Evolutionary conservation across 2,329 filamentous ascomycete genomes (phyloP).

Genomic region (Diaporthe sp.): DNA sequence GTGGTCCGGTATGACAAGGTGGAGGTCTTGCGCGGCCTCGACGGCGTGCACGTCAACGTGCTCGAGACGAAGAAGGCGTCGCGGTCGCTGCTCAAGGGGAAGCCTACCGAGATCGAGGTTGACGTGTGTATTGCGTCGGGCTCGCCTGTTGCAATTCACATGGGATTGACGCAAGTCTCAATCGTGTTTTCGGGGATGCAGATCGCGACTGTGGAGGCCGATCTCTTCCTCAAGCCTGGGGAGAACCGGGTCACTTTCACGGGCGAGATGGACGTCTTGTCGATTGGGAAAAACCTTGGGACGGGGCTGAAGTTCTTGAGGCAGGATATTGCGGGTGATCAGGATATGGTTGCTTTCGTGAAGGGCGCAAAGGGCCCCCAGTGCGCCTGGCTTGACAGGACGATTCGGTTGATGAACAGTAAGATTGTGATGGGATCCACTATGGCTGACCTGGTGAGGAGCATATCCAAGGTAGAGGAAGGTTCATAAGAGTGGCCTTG

Average conservation of each 20-base stretch:
- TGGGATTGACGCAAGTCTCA: neutral
- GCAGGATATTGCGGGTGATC: slow-evolving; percentile 9
- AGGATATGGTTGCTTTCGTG: slow-evolving; percentile 21
- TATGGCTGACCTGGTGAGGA: slow-evolving; percentile 28
- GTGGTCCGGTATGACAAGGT: slow-evolving; percentile 31
- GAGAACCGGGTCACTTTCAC: slow-evolving; percentile 13
- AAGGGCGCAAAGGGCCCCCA: slow-evolving; percentile 21
- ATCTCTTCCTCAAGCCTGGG: slow-evolving; percentile 18
- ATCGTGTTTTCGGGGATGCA: slow-evolving; percentile 32
- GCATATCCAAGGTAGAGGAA: slow-evolving; percentile 20
- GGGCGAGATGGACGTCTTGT: slow-evolving; percentile 30
- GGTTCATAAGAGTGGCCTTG: neutral
- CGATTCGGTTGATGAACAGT: slow-evolving; percentile 31
- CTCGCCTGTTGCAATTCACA: slow-evolving; percentile 22
- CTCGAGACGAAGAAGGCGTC: slow-evolving; percentile 32
- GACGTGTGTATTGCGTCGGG: slow-evolving; percentile 22
- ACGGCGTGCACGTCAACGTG: slow-evolving; percentile 31
- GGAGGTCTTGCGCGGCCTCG: slow-evolving; percentile 28
- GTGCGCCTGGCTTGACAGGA: slow-evolving; percentile 34
- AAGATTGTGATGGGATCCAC: slow-evolving; percentile 32
- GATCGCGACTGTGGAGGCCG: slow-evolving; percentile 19
- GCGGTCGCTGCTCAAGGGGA: slow-evolving; percentile 25
- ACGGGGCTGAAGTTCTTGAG: slow-evolving; percentile 30
- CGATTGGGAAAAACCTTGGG: slow-evolving; percentile 26
- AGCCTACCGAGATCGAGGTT: slow-evolving; percentile 32